phyloP scores from a whole-genome alignment of 768 basidiomycete genomes.

The Udeniomyces megalosporus region DNA sequence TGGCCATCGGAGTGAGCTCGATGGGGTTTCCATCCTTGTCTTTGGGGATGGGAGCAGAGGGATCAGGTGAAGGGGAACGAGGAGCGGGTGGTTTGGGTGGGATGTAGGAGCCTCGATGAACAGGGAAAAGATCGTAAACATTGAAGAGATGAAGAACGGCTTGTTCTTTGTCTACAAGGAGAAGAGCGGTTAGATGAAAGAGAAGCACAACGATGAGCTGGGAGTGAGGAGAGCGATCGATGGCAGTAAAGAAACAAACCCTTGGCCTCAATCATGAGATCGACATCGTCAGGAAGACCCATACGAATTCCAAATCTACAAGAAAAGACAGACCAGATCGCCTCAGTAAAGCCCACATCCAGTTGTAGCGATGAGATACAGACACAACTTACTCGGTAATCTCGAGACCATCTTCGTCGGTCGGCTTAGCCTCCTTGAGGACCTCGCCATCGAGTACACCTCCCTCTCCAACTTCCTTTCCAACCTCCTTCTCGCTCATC shows the following conservation, averaged over 20 bases:
- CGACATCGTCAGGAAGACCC: neutral
- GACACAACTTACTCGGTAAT: neutral
- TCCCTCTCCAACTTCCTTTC: neutral
- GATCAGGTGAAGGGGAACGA: slow-evolving; percentile 2
- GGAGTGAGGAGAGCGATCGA: too few relatives aligned
- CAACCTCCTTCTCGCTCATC: slow-evolving; percentile 1
- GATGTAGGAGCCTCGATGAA: slow-evolving; percentile 8
- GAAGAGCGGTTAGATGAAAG: too few relatives aligned
- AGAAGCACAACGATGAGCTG: neutral
- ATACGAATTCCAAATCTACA: slow-evolving; percentile 1
- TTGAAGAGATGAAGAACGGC: slow-evolving; percentile 16
- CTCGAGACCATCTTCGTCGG: neutral
- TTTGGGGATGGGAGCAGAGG: neutral
- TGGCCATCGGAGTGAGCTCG: slow-evolving; percentile 12
- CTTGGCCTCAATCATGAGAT: slow-evolving; percentile 41
- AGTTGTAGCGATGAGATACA: neutral
- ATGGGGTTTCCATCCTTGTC: slow-evolving; percentile 4
- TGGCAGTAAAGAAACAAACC: slow-evolving; percentile 36
- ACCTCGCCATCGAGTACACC: neutral
- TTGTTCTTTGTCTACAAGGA: slow-evolving; percentile 17
- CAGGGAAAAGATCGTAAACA: slow-evolving; percentile 9
- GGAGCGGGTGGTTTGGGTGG: slow-evolving; percentile 6
- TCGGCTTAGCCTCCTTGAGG: neutral
- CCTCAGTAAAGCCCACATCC: neutral
- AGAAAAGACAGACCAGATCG: too few relatives aligned